Conservation (phyloP, 164 flowering plant species). For the Vitis cinerea region DNA sequence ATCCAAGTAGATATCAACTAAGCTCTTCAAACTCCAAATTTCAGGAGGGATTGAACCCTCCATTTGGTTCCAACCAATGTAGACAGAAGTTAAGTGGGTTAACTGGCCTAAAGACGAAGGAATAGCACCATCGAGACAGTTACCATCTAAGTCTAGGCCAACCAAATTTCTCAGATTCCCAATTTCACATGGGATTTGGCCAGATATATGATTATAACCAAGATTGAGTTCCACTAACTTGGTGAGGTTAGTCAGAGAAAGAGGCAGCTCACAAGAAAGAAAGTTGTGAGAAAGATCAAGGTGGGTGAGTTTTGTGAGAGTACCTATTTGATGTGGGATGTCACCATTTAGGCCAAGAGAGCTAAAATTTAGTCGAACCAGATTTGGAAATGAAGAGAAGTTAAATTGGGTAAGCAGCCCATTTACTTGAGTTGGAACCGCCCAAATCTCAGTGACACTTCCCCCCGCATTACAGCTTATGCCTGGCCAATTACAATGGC, state of each 20-base stretch:
- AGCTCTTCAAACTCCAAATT: neutral
- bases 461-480: neutral
- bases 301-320: constrained; percentile 6
- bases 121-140: constrained; percentile 8
- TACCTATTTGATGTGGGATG: constrained; percentile 5
- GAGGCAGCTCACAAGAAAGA: constrained; percentile 2
- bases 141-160: neutral
- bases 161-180: neutral
- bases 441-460: neutral
- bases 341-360: neutral
- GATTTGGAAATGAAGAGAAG: constrained; percentile 13
- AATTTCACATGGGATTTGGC: constrained; percentile 2
- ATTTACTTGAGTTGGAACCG: neutral
- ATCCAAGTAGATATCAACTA: neutral
- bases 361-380: neutral
- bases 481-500: constrained; percentile 4
- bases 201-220: neutral
- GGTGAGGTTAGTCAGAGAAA: neutral
- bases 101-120: constrained; percentile 2
- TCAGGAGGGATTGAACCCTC: neutral
- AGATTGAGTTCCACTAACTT: constrained; percentile 3
- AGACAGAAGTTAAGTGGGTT: neutral
- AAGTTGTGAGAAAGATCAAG: neutral
- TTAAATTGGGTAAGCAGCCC: neutral
- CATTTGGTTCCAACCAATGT: neutral